Evolutionary conservation across 108 stramenopile genomes (phyloP).

Genomic region (Poteriospumella lacustris): DNA sequence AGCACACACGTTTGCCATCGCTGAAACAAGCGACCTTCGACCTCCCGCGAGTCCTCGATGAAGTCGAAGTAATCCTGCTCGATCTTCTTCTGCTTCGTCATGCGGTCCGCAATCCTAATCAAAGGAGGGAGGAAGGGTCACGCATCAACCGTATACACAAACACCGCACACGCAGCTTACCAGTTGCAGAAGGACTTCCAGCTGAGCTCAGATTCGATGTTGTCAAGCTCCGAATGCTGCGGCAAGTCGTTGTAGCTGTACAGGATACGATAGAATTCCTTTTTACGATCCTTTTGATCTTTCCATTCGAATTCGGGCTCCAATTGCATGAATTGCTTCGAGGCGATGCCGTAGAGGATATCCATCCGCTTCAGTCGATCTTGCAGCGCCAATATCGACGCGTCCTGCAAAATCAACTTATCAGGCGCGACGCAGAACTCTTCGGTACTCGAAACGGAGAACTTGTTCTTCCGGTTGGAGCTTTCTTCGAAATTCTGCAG

Average conservation of each 20-base stretch:
- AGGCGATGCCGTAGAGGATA: not conserved
- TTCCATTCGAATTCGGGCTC: not conserved
- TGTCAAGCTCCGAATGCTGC: not conserved
- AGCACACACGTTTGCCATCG: not conserved
- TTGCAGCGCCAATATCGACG: not conserved
- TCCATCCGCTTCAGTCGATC: not conserved
- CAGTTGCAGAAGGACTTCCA: not conserved
- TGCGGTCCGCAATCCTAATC: not conserved
- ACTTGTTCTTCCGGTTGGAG: not conserved
- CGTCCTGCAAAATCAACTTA: not conserved
- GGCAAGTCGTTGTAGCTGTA: not conserved
- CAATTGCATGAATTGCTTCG: not conserved
- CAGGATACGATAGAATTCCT: not conserved
- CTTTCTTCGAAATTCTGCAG: conserved; percentile 1
- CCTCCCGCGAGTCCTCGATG: not conserved
- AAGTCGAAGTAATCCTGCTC: not conserved
- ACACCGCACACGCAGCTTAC: not conserved
- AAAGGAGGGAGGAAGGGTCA: not conserved
- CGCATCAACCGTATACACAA: not conserved
- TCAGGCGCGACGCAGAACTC: not conserved
- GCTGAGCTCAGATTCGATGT: not conserved
- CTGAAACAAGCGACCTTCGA: not conserved
- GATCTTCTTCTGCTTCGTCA: not conserved
- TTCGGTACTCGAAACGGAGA: not conserved
- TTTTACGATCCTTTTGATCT: conserved; percentile 1